Evolutionary conservation across 2,329 filamentous ascomycete genomes (phyloP).

Genomic region (Trichoderma breve): DNA sequence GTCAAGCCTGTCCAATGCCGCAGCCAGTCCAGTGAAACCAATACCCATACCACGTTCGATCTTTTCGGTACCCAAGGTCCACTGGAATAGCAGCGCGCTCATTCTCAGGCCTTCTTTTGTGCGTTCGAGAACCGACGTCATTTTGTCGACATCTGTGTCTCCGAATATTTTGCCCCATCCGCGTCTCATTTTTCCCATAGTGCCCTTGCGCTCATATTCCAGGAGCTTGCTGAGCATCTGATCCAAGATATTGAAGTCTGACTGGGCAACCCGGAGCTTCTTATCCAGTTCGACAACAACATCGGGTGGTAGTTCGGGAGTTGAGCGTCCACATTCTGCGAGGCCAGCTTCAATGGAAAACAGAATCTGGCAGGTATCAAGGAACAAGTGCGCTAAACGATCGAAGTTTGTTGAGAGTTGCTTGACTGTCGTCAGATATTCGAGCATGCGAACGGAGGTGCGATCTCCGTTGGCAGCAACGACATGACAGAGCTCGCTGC

Average conservation of each 20-base stretch:
- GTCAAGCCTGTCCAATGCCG: conserved; percentile 53
- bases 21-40: conserved; percentile 65
- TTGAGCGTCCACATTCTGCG: conserved; percentile 48
- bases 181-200: conserved; percentile 58
- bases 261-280: conserved; percentile 59
- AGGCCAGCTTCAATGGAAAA: conserved; percentile 69
- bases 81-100: conserved; percentile 63
- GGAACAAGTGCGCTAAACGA: conserved; percentile 61
- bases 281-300: conserved; percentile 62
- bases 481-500: conserved; percentile 1
- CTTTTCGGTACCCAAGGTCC: conserved; percentile 58
- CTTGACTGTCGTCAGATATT: conserved; percentile 59
- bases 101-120: conserved; percentile 62
- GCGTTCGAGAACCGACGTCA: conserved; percentile 54
- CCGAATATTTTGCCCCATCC: conserved; percentile 63
- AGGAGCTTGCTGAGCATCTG: conserved; percentile 61
- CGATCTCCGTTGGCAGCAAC: conserved; percentile 3
- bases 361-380: conserved; percentile 64
- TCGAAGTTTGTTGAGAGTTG: conserved; percentile 55
- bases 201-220: conserved; percentile 59
- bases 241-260: conserved; percentile 62
- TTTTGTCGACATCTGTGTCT: conserved; percentile 60
- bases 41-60: conserved; percentile 61
- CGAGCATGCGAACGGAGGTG: conserved; percentile 46
- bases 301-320: conserved; percentile 56